Evolutionary conservation across 768 basidiomycete species (phyloP).

Genomic region (Fistulinella prunicolor): DNA sequence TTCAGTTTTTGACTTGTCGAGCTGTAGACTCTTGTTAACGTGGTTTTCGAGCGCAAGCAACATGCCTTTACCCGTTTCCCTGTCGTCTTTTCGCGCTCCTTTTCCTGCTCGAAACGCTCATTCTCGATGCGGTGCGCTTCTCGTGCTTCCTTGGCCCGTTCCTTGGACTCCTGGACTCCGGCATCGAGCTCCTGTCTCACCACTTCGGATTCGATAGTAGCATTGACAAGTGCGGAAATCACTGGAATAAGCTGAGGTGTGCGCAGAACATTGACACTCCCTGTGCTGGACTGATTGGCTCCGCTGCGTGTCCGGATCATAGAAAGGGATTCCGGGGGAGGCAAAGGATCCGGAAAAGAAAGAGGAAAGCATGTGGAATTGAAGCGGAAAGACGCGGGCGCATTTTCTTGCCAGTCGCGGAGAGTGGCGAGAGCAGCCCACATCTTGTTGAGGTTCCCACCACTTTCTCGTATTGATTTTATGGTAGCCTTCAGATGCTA

Average conservation of each 20-base stretch:
- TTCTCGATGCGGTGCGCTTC: conserved; percentile 42
- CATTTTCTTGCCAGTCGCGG: conserved; percentile 34
- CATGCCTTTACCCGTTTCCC: conserved; percentile 20
- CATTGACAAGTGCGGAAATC: conserved; percentile 55
- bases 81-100: conserved; percentile 56
- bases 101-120: conserved; percentile 28
- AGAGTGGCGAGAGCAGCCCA: conserved; percentile 55
- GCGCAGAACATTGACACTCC: conserved; percentile 34
- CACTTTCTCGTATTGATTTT: conserved; percentile 50
- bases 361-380: conserved; percentile 18
- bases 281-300: conserved; percentile 25
- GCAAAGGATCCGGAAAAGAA: conserved; percentile 56
- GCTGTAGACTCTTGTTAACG: conserved; percentile 10
- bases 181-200: conserved; percentile 62
- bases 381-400: conserved; percentile 13
- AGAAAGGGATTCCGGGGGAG: conserved; percentile 44
- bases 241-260: conserved; percentile 69
- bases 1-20: conserved; percentile 45
- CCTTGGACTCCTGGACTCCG: conserved; percentile 54
- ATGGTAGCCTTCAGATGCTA: conserved; percentile 35
- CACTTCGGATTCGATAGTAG: conserved; percentile 41
- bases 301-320: conserved; percentile 49
- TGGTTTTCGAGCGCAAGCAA: background rate
- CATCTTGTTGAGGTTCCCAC: conserved; percentile 58
- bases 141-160: conserved; percentile 46